These are phyloP conservation scores for Rosa chinensis DNA, from an alignment of 306 rosid species.

Conservation along the genomic window DNA sequence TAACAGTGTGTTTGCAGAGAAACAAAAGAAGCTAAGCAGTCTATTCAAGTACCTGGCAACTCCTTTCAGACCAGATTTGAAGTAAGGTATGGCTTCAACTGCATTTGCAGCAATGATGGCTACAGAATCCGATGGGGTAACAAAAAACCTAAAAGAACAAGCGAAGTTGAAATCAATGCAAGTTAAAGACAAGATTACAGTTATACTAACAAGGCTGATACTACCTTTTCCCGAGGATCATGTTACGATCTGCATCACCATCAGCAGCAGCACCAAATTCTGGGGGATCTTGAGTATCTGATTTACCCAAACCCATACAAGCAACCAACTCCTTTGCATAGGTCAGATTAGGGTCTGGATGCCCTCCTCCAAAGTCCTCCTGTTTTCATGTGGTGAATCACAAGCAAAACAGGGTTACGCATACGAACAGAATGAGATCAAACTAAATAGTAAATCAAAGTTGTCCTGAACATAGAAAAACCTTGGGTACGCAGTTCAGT, in stretches of 20 bases:
- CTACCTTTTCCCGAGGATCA: constrained; percentile 98
- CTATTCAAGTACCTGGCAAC: constrained; percentile 79
- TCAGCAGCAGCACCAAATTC: constrained; percentile 99
- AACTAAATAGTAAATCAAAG: neutral
- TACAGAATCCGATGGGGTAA: constrained; percentile 98
- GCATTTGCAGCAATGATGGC: constrained; percentile 99
- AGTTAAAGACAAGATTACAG: constrained; percentile 13
- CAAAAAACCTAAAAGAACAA: constrained; percentile 69
- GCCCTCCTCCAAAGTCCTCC: constrained; percentile 99
- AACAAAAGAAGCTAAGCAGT: neutral
- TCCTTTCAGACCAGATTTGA: constrained; percentile 90
- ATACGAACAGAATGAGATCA: neutral
- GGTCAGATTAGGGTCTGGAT: constrained; percentile 98
- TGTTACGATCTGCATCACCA: constrained; percentile 99
- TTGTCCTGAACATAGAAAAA: constrained; percentile 19
- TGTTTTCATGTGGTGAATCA: constrained; percentile 38
- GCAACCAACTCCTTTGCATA: constrained; percentile 97
- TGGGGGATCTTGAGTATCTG: constrained; percentile 69
- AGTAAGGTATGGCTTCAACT: constrained; percentile 93
- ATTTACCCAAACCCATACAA: constrained; percentile 86
- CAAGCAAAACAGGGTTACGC: neutral
- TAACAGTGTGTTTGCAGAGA: neutral
- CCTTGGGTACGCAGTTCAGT: constrained; percentile 94
- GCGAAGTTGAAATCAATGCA: constrained; percentile 13
- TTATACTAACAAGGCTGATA: constrained; percentile 3